Evolutionary conservation across 2,329 filamentous ascomycete species (phyloP), one percentile per base, ranked within the genome.

Genomic region (Cytospora paraplurivora): DNA sequence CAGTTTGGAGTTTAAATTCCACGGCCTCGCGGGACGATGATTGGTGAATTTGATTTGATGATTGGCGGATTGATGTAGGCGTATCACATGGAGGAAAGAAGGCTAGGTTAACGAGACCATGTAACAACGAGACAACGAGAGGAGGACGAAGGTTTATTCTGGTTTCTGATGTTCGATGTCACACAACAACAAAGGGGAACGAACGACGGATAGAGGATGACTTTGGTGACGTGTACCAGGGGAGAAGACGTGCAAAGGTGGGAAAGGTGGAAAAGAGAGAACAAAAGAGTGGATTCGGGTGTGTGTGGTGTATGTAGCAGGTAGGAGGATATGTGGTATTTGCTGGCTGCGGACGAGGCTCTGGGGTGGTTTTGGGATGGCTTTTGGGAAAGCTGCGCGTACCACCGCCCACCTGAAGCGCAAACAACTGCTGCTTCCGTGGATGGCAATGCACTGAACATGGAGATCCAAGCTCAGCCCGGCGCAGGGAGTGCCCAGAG

Each of bases 311-410:
- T 27, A 27, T 27, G 27, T 27, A 27, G 27, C 27, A 27, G 27
- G 27, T 27, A 27, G 27, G 4, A 27, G 27, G 4, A 27, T 27
- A 27, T 27, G 27, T 41, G 51, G 38, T 55, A 61, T 61, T 55
- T 50, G 59, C 59, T 61, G 59, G 54, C 38, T 38, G 59, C 49
- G 59, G 59, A 61, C 59, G 51, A 61, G 59, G 59, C 59, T 61
- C 44, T 35, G 38, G 38, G 38, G 59, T 50, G 51, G 37, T 55
- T 53, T 53, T 34, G 54, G 54, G 53, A 41, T 61, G 53, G 37
- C 52, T 55, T 53, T 44, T 12, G 32, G 59, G 17, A 21, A 53
- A 53, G 51, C 56, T 37, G 49, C 50, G 49, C 51, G 51, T 53
- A 38, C 33, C 38, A 51, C 56, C 34, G n/a, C 41, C 44, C 15